Base-by-base conservation (phyloP, 371 early-diverging fungal genomes). In the Apophysomyces variabilis region DNA sequence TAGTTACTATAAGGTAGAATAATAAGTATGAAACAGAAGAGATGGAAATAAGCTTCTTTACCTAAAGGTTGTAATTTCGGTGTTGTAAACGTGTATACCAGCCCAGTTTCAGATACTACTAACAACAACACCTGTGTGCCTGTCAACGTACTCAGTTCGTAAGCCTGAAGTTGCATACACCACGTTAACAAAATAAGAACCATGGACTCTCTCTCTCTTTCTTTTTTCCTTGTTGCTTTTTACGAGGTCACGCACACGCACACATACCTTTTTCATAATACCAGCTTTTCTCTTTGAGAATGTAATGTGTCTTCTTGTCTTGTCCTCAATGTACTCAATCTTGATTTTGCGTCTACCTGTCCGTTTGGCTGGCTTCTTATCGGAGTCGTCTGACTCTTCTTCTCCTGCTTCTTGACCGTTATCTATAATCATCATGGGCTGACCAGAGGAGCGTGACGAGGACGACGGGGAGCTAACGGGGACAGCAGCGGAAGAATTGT, bases 81-180 rank as follows among this genome's bases (percentile, higher is more conserved):
- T 9, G 99, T 99, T 7, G 99, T 97, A 78, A 97, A 99, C 4
- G 99, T 98, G 78, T 99, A 99, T 8, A 99, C 99, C 64, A 97
- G 92, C 21, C 99, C 99, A 37, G 96, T 97, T 75, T 97, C 99
- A 4, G 97, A 95, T n/a, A 98, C 98, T 4, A 99, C 94, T 39
- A 99, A 76, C 57, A 99, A 82, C 60, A 99, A 85, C 43, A 99
- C 96, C 77, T 99, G 96, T 2, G 99, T 97, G 47, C 99, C 99
- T 9, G 99, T 99, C 70, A 99, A 83, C 1, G 97, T 95, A 73
- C 92, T 92, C 16, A 99, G 86, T 77, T 99, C 99, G 71, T 94
- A 97, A 13, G 99, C 99, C 92, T 95, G 16, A 9, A 21, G n/a
- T 50, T 4, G n/a, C 9, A 21, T n/a, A 41, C 8, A 13, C 8